Evolutionary conservation across 257 asterid species (phyloP), one percentile per base, ranked within the genome.

Genomic region (Solanum gandarillasii): DNA sequence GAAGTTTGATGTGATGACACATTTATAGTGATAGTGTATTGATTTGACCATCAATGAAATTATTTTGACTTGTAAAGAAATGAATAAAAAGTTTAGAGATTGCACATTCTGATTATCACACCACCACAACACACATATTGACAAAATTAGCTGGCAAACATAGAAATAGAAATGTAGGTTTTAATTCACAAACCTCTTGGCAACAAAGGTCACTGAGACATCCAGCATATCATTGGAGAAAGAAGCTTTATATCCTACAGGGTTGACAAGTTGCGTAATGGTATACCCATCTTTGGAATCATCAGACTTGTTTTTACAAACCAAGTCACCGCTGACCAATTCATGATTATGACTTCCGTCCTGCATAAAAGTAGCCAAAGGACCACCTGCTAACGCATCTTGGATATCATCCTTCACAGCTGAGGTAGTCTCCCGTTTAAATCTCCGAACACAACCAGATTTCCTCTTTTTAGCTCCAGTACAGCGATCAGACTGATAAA

Each of bases 361-460:
- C 14, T 93, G 94, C 35, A 86, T 90, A 87, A 67, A 78, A 6
- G 90, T 34, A 76, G 89, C 85, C 90, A 88, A 73, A 39, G 87
- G 48, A 34, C 74, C 84, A 68, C 58, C 55, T 27, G 87, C 62
- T 73, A 87, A 87, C 43, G 90, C 92, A 89, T 91, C 92, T 34
- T 89, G 84, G 39, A 65, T 87, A 88, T 86, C 94, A 81, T 90
- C 91, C 76, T 78, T 83, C 25, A 87, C 73, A 88, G 89, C 84
- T 2, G 93, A 71, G 58, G 90, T 87, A 6, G 90, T 87, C 87
- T 95, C 97, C 93, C 91, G 93, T 90, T 85, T 95, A 91, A 97
- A 95, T 88, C 99, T 93, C 92, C 93, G 96, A 38, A 97, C 99
- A 75, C 91, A 91, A 88, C 98, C 98, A 85, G 98, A 97, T 92